A percentile compares a stretch with the other conserved stretches of the same genome.
phyloP scores from a whole-genome alignment of 1,139 yeast genomes.

The Taiozyma onychis region DNA sequence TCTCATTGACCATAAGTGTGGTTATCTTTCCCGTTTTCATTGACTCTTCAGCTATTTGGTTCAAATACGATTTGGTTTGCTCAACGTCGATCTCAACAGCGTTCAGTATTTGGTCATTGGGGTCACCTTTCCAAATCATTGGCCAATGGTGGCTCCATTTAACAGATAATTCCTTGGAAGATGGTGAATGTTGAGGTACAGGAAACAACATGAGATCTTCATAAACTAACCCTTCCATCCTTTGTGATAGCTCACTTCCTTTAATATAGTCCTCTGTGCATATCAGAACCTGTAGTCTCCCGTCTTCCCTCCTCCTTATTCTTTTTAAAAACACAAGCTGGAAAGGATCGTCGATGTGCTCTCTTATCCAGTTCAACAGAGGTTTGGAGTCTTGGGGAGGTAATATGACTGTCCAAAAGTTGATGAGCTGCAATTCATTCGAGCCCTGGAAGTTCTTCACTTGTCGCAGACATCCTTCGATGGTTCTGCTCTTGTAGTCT shows the following conservation, averaged over 20 bases:
- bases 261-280: constrained; percentile 25
- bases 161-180: constrained; percentile 54
- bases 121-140: constrained; percentile 88
- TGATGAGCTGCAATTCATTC: constrained; percentile 32
- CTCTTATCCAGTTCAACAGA: constrained; percentile 9
- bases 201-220: constrained; percentile 23
- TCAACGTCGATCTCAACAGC: constrained; percentile 44
- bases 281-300: constrained; percentile 29
- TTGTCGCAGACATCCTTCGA: constrained; percentile 46
- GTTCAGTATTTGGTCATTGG: constrained; percentile 66
- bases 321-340: constrained; percentile 39
- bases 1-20: constrained; percentile 46
- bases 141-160: constrained; percentile 87
- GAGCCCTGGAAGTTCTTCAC: constrained; percentile 30
- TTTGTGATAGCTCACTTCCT: constrained; percentile 14
- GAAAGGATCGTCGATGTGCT: constrained; percentile 31
- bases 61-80: constrained; percentile 37
- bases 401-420: constrained; percentile 54
- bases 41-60: constrained; percentile 27
- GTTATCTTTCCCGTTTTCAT: constrained; percentile 31
- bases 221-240: constrained; percentile 20
- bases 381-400: constrained; percentile 29
- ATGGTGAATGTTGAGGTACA: constrained; percentile 52
- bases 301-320: constrained; percentile 25
- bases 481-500: constrained; percentile 44